Evolutionary conservation across 192 early-diverging fungal species (phyloP).

Genomic region (Backusella liffmaniae): DNA sequence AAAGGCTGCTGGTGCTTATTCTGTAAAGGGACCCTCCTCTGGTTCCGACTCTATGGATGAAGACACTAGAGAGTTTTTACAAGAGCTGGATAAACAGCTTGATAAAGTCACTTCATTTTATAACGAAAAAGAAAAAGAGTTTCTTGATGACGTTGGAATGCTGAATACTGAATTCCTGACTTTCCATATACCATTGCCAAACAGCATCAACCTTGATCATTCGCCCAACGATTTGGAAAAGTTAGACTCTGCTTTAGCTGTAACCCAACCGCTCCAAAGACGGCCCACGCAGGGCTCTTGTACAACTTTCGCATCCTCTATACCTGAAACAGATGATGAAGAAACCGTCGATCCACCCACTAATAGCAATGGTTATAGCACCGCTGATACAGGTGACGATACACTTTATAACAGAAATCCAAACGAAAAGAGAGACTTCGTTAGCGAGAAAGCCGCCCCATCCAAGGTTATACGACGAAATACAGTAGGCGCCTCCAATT

Average conservation of each 20-base stretch:
- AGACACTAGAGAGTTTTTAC: conserved; percentile 40
- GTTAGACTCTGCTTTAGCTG: conserved; percentile 8
- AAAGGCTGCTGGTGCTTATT: too few species aligned
- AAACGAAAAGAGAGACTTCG: neutral
- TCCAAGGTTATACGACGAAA: neutral
- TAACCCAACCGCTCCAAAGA: neutral
- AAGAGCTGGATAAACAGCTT: conserved; percentile 66
- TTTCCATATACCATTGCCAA: conserved; percentile 31
- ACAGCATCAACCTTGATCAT: neutral
- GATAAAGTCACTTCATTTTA: conserved; percentile 67
- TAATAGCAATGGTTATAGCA: neutral
- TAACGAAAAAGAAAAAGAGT: conserved; percentile 54
- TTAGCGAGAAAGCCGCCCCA: neutral
- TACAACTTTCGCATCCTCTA: neutral
- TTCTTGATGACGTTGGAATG: conserved; percentile 1
- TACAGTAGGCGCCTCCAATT: neutral
- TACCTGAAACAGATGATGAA: neutral
- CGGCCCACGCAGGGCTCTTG: too few species aligned
- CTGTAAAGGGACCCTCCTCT: neutral
- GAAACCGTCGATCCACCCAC: neutral
- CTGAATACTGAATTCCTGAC: conserved; percentile 31
- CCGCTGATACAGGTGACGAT: neutral
- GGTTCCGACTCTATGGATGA: neutral
- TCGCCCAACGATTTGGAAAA: neutral
- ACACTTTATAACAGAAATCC: neutral